A percentile compares a stretch with the other conserved stretches of the same genome.
Evolutionary conservation across 2,329 filamentous ascomycete species (phyloP).

Genomic region (Talaromyces sp.): DNA sequence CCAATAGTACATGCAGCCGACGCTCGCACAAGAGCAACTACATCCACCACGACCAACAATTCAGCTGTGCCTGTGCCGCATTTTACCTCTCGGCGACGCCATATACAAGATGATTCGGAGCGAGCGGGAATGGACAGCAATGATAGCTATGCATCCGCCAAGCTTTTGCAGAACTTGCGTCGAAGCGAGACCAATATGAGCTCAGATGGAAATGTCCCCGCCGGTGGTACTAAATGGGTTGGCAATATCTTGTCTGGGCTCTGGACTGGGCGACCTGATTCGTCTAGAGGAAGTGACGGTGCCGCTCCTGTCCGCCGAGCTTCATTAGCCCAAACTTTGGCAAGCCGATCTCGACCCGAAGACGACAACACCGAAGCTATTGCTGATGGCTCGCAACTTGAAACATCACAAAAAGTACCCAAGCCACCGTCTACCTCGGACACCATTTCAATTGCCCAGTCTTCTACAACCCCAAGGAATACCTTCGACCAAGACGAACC

Average conservation of each 20-base stretch:
- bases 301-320: slow-evolving; percentile 2
- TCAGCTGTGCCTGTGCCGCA: slow-evolving; percentile 48
- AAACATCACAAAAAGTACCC: background rate
- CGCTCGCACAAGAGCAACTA: slow-evolving; percentile 39
- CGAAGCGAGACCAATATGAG: slow-evolving; percentile 46
- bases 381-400: background rate
- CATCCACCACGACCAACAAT: slow-evolving; percentile 47
- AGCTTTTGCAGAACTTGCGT: slow-evolving; percentile 48
- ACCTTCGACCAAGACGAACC: slow-evolving; percentile 19
- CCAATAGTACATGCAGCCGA: slow-evolving; percentile 41
- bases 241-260: slow-evolving; percentile 51
- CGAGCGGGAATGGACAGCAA: slow-evolving; percentile 21
- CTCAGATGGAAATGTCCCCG: slow-evolving; percentile 41
- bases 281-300: slow-evolving; percentile 23
- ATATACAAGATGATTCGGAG: slow-evolving; percentile 24
- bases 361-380: background rate
- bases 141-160: slow-evolving; percentile 48
- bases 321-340: slow-evolving; percentile 1
- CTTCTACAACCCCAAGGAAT: slow-evolving; percentile 16
- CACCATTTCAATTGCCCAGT: slow-evolving; percentile 30
- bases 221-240: slow-evolving; percentile 44
- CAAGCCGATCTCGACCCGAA: background rate
- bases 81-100: slow-evolving; percentile 41
- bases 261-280: slow-evolving; percentile 47
- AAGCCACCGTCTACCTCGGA: slow-evolving; percentile 19